A percentile compares a stretch with the other conserved stretches of the same genome.
phyloP scores from a whole-genome alignment of 192 early-diverging fungal species.

The Coemansia sp. region DNA sequence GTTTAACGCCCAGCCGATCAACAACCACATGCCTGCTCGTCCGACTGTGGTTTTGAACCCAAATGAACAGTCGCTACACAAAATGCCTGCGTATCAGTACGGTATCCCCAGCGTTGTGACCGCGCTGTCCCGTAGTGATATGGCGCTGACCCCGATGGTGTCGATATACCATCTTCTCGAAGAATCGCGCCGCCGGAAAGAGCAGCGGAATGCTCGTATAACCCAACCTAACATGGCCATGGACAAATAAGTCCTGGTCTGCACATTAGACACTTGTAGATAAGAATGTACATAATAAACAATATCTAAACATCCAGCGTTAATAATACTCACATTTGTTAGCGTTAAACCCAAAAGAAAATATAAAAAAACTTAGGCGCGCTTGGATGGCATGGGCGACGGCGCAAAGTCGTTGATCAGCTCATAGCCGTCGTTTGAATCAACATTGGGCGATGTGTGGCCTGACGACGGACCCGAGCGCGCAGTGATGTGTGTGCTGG shows the following conservation, averaged over 20 bases:
- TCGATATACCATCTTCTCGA: slow-evolving; percentile 48
- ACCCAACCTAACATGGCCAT: slow-evolving; percentile 8
- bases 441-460: neutral
- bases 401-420: slow-evolving; percentile 23
- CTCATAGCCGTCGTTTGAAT: slow-evolving; percentile 25
- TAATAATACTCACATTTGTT: too few relatives aligned
- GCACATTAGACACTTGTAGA: too few relatives aligned
- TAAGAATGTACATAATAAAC: too few relatives aligned
- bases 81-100: slow-evolving; percentile 44
- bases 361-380: neutral
- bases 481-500: neutral
- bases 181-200: slow-evolving; percentile 44
- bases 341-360: too few relatives aligned
- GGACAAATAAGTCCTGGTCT: neutral
- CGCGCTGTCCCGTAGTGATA: slow-evolving; percentile 36
- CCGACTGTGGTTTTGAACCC: slow-evolving; percentile 43
- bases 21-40: slow-evolving; percentile 64
- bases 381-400: slow-evolving; percentile 2
- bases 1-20: slow-evolving; percentile 58
- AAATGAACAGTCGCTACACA: slow-evolving; percentile 34
- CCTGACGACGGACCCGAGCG: slow-evolving; percentile 2
- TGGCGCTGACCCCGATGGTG: slow-evolving; percentile 40
- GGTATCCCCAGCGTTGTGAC: slow-evolving; percentile 27
- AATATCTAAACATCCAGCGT: too few relatives aligned
- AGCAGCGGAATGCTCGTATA: slow-evolving; percentile 21